These are phyloP conservation scores for Mucor irregularis DNA, from an alignment of 371 early-diverging fungal species.

Conservation along the genomic window DNA sequence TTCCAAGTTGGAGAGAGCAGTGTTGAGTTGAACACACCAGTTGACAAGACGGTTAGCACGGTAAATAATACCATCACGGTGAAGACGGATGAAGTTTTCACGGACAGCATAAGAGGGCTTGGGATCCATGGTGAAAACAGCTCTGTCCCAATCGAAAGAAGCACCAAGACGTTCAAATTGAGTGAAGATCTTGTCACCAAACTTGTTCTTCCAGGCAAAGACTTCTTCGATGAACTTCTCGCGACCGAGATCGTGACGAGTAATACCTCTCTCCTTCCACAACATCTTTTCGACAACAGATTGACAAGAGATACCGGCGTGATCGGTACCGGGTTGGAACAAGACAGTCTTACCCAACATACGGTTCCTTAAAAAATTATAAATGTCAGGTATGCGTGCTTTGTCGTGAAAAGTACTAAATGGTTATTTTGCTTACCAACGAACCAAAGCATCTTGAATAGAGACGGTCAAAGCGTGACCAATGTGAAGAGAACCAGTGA, in stretches of 20 bases:
- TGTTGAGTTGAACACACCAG: slow-evolving; percentile 98
- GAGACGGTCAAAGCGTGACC: slow-evolving; percentile 98
- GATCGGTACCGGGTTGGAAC: slow-evolving; percentile 98
- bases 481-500: slow-evolving; percentile 98
- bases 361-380: slow-evolving; percentile 71
- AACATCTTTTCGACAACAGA: slow-evolving; percentile 97
- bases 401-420: background rate
- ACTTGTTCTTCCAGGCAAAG: slow-evolving; percentile 97
- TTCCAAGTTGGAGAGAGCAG: slow-evolving; percentile 98
- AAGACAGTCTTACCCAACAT: slow-evolving; percentile 97
- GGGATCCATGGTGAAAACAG: slow-evolving; percentile 96
- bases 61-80: slow-evolving; percentile 97
- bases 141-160: slow-evolving; percentile 94
- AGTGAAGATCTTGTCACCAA: slow-evolving; percentile 82
- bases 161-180: slow-evolving; percentile 96
- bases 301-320: slow-evolving; percentile 99
- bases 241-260: slow-evolving; percentile 95
- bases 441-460: slow-evolving; percentile 96
- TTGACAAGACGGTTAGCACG: slow-evolving; percentile 97
- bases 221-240: slow-evolving; percentile 90
- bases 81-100: slow-evolving; percentile 95
- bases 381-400: background rate
- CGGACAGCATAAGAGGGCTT: slow-evolving; percentile 72
- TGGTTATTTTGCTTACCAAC: slow-evolving; percentile 91
- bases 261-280: slow-evolving; percentile 77